A percentile compares a stretch with the other conserved stretches of the same genome.
Conservation (phyloP, 2,329 filamentous ascomycete genomes). For the Fusarium armeniacum region DNA sequence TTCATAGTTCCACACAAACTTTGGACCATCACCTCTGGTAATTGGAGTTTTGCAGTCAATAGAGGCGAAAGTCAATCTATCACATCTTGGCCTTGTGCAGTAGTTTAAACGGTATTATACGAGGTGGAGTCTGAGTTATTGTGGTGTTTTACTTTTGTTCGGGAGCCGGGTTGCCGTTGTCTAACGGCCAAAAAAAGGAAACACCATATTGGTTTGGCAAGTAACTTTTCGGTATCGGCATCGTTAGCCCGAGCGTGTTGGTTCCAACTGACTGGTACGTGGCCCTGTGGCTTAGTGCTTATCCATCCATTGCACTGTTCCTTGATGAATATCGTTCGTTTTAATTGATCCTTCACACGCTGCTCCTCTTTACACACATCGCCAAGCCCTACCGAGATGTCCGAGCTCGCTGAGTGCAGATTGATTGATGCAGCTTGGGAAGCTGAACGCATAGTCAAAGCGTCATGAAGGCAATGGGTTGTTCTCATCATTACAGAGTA, state of each 20-base stretch:
- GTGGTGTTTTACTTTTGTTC: slow-evolving; percentile 4
- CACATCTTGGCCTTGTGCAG: slow-evolving; percentile 21
- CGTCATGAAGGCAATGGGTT: not conserved
- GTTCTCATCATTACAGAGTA: not conserved
- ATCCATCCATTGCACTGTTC: not conserved
- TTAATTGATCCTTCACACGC: not conserved
- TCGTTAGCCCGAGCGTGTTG: not conserved
- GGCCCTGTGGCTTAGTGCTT: not conserved
- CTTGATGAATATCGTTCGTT: not conserved
- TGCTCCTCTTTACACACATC: not conserved
- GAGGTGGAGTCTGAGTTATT: slow-evolving; percentile 18
- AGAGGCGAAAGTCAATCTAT: not conserved
- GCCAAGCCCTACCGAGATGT: not conserved
- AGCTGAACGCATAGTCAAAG: not conserved
- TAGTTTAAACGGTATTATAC: slow-evolving; percentile 13
- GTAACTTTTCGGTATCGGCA: slow-evolving; percentile 19
- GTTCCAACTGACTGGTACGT: not conserved
- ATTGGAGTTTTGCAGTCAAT: not conserved
- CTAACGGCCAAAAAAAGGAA: not conserved
- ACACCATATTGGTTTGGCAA: not conserved
- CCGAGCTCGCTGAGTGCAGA: not conserved
- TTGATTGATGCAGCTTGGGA: not conserved
- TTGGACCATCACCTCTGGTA: not conserved
- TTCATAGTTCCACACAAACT: not conserved
- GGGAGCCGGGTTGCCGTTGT: slow-evolving; percentile 19